phyloP scores from a whole-genome alignment of 768 basidiomycete species.

The Trichaptum fuscoviolaceum region DNA sequence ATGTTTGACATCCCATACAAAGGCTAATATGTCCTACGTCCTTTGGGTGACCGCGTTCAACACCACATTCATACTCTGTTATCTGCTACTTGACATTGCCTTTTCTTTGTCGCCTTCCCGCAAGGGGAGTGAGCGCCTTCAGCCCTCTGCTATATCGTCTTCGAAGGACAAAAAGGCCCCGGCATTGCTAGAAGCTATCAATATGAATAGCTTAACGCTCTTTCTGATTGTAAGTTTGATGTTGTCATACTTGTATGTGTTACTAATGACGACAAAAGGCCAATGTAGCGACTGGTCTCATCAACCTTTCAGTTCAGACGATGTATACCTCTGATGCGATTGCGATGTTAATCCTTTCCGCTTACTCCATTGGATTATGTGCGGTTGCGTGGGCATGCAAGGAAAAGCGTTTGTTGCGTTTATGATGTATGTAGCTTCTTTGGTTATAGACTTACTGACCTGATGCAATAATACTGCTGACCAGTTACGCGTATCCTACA shows the following conservation, averaged over 20 bases:
- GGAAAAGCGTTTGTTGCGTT: conserved; percentile 28
- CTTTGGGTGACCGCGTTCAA: conserved; percentile 90
- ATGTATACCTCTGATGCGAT: conserved; percentile 62
- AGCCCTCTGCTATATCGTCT: conserved; percentile 4
- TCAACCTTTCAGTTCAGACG: conserved; percentile 76
- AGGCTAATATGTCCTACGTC: conserved; percentile 89
- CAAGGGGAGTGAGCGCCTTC: background rate
- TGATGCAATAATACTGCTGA: background rate
- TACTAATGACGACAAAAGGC: conserved; percentile 43
- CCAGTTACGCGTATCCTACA: too few species aligned
- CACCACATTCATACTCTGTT: conserved; percentile 74
- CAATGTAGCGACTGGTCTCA: conserved; percentile 78
- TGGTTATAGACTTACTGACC: background rate
- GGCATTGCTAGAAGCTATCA: conserved; percentile 70
- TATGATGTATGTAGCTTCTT: conserved; percentile 19
- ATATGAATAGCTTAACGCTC: conserved; percentile 69
- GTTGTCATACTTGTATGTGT: background rate
- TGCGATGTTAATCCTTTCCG: conserved; percentile 57
- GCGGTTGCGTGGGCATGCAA: conserved; percentile 55
- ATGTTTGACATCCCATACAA: background rate
- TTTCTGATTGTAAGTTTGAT: conserved; percentile 69
- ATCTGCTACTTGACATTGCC: conserved; percentile 68
- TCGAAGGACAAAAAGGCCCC: conserved; percentile 30
- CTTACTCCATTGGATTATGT: conserved; percentile 58
- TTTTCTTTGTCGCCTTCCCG: conserved; percentile 49